phyloP scores from a whole-genome alignment of 2,329 filamentous ascomycete species.

The Huntiella savannae region DNA sequence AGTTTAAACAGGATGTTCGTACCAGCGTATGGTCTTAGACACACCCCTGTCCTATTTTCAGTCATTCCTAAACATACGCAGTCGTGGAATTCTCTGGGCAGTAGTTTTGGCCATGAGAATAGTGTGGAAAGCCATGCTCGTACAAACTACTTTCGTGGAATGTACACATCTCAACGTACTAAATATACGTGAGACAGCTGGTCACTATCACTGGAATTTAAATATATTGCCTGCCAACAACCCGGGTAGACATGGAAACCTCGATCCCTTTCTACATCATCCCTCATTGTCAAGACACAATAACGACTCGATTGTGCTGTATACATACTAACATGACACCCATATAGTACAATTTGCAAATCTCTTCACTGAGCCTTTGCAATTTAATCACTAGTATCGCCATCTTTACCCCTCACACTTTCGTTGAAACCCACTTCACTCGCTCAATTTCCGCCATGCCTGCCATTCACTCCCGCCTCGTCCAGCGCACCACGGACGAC shows the following conservation, averaged over 20 bases:
- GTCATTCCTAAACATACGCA: neutral
- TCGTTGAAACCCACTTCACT: neutral
- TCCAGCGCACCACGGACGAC: constrained; percentile 15
- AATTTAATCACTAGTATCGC: constrained; percentile 4
- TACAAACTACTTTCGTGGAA: neutral
- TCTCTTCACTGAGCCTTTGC: constrained; percentile 11
- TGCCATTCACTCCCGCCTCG: constrained; percentile 9
- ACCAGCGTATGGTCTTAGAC: neutral
- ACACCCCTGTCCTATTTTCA: neutral
- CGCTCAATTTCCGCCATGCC: constrained; percentile 9
- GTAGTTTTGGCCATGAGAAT: too few species aligned
- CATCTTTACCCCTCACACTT: neutral
- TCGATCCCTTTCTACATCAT: neutral
- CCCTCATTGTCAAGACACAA: too few species aligned
- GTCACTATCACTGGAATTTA: neutral
- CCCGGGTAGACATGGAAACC: neutral
- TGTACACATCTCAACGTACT: neutral
- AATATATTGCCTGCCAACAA: constrained; percentile 8
- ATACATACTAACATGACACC: constrained; percentile 1
- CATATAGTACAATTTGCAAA: constrained; percentile 3
- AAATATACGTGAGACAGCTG: too few species aligned
- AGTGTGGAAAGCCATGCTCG: too few species aligned
- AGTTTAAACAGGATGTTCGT: neutral
- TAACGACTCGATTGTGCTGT: too few species aligned
- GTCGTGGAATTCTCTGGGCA: too few species aligned